A percentile compares a stretch with the other conserved stretches of the same genome.
Evolutionary conservation across 345 rosid species (phyloP).

Genomic region (Hibiscus syriacus): DNA sequence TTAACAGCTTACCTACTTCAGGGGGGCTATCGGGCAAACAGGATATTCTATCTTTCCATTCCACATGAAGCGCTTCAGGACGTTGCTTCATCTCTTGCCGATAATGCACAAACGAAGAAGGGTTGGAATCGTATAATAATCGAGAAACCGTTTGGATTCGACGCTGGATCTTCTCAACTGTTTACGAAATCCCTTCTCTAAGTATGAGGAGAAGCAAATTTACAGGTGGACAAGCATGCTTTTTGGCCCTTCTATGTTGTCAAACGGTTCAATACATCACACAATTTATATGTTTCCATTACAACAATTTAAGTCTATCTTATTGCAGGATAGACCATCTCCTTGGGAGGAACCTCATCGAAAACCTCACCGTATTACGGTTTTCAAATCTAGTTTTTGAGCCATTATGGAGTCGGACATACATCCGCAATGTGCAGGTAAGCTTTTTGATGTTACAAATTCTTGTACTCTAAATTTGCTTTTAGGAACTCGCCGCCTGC

Average conservation of each 20-base stretch:
- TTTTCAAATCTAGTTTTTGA: constrained; percentile 73
- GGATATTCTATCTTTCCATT: constrained; percentile 68
- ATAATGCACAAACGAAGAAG: constrained; percentile 45
- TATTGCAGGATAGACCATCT: constrained; percentile 68
- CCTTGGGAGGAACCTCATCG: constrained; percentile 66
- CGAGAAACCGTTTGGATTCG: constrained; percentile 78
- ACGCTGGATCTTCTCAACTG: constrained; percentile 41
- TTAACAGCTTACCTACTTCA: constrained; percentile 32
- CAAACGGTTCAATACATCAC: neutral
- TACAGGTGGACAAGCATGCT: constrained; percentile 41
- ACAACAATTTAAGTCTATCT: constrained; percentile 7
- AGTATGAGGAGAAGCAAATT: constrained; percentile 57
- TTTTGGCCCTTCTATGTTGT: neutral
- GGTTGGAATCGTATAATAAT: constrained; percentile 74
- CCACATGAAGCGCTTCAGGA: constrained; percentile 81
- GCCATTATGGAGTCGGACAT: constrained; percentile 67
- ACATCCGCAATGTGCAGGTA: constrained; percentile 61
- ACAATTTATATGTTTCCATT: neutral
- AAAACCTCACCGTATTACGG: constrained; percentile 66
- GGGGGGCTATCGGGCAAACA: constrained; percentile 50
- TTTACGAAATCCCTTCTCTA: constrained; percentile 55
- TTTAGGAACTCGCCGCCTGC: neutral
- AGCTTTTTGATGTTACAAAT: neutral
- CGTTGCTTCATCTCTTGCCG: constrained; percentile 51
- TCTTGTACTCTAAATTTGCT: neutral